These are phyloP conservation scores for Cocos nucifera DNA, from an alignment of 176 grass and related monocot genomes.

Conservation along the genomic window DNA sequence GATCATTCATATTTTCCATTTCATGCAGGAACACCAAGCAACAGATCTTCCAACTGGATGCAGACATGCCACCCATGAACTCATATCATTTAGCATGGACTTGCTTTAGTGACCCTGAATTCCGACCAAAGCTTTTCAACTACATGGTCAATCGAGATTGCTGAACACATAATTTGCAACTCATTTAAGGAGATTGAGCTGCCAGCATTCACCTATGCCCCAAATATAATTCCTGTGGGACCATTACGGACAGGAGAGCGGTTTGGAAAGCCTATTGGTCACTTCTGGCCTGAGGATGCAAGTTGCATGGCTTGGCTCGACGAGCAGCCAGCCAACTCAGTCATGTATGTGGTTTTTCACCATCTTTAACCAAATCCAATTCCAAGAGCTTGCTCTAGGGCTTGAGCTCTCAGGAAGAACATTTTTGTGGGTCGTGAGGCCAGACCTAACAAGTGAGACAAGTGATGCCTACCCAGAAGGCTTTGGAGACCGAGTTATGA, in stretches of 20 bases:
- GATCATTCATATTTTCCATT: not conserved
- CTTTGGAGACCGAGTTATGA: conserved; percentile 3
- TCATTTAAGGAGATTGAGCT: conserved; percentile 42
- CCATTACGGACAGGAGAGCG: conserved; percentile 7
- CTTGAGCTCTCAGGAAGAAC: conserved; percentile 23
- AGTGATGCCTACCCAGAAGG: conserved; percentile 20
- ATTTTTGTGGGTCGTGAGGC: conserved; percentile 57
- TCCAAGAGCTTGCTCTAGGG: conserved; percentile 52
- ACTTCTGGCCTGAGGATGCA: conserved; percentile 42
- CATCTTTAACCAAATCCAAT: conserved; percentile 14
- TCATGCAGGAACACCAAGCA: conserved; percentile 36
- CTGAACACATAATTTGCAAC: conserved; percentile 52
- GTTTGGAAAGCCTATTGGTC: conserved; percentile 12
- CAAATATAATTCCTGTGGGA: conserved; percentile 31
- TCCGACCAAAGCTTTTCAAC: conserved; percentile 29
- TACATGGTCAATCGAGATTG: conserved; percentile 18
- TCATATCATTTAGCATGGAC: conserved; percentile 38
- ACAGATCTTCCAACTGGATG: conserved; percentile 33
- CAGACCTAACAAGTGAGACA: conserved; percentile 14
- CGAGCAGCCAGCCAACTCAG: conserved; percentile 19
- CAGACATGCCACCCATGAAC: conserved; percentile 27
- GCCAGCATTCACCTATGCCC: conserved; percentile 17
- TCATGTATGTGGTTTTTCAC: conserved; percentile 46
- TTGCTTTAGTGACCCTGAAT: conserved; percentile 19
- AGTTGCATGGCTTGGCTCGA: conserved; percentile 49